Conservation (phyloP, 169 alveolate genomes). For the Theileria luwenshuni region DNA sequence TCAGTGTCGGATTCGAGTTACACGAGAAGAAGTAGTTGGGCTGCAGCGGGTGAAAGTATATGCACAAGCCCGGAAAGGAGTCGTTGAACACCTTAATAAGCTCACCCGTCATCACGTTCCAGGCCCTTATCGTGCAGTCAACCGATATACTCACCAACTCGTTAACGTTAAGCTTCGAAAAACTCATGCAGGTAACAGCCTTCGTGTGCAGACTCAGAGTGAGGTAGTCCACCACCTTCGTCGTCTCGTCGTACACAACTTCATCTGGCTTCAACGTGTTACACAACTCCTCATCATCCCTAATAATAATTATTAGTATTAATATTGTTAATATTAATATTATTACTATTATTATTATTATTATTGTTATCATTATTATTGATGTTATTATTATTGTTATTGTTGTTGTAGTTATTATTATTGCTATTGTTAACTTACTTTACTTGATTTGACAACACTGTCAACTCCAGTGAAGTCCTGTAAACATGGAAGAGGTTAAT, state of each 20-base stretch:
- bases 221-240: slow-evolving; percentile 52
- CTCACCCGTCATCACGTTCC: slow-evolving; percentile 83
- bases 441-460: slow-evolving; percentile 3
- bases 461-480: slow-evolving; percentile 70
- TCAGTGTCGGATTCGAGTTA: slow-evolving; percentile 78
- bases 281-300: slow-evolving; percentile 1
- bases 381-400: too few species aligned
- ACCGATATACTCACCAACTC: slow-evolving; percentile 81
- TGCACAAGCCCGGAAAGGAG: slow-evolving; percentile 81
- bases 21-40: slow-evolving; percentile 80
- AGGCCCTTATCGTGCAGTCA: slow-evolving; percentile 84
- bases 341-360: not conserved
- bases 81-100: slow-evolving; percentile 82
- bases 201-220: slow-evolving; percentile 68
- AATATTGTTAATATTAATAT: not conserved
- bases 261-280: not conserved
- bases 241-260: slow-evolving; percentile 44
- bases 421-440: not conserved
- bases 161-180: slow-evolving; percentile 67
- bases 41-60: slow-evolving; percentile 76
- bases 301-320: not conserved
- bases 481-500: slow-evolving; percentile 72
- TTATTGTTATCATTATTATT: not conserved
- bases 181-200: slow-evolving; percentile 77
- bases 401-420: too few species aligned